Evolutionary conservation across 768 basidiomycete species (phyloP).

Genomic region (Grammothele lineata): DNA sequence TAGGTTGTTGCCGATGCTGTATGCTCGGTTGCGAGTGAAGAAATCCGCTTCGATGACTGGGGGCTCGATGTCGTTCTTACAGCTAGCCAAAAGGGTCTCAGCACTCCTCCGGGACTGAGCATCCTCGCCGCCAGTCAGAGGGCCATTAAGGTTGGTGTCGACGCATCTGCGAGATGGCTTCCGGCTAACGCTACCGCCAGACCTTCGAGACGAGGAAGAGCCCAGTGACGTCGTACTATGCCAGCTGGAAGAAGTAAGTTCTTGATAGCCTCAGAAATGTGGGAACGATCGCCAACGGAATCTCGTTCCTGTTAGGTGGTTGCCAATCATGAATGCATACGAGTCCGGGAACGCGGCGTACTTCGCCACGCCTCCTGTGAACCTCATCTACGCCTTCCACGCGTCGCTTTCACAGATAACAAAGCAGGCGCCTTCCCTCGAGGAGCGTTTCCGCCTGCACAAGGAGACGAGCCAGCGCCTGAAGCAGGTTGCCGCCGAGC

Average conservation of each 20-base stretch:
- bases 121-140: conserved; percentile 77
- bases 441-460: conserved; percentile 77
- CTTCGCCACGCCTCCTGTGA: conserved; percentile 94
- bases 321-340: conserved; percentile 93
- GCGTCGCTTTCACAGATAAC: conserved; percentile 76
- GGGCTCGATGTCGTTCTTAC: conserved; percentile 83
- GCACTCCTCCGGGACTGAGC: conserved; percentile 89
- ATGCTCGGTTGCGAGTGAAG: conserved; percentile 93
- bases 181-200: conserved; percentile 24
- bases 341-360: conserved; percentile 78
- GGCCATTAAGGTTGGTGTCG: conserved; percentile 56
- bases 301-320: conserved; percentile 49
- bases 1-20: conserved; percentile 88
- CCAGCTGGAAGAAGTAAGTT: conserved; percentile 77
- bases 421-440: conserved; percentile 54
- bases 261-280: background rate
- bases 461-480: conserved; percentile 61
- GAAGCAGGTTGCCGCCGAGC: conserved; percentile 56
- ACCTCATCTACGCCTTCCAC: conserved; percentile 89
- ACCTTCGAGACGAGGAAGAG: conserved; percentile 58
- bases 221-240: conserved; percentile 78
- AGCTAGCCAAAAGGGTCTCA: conserved; percentile 90
- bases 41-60: conserved; percentile 94
- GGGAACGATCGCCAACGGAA: no score
- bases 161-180: background rate